These are phyloP conservation scores for Xerocomus amazonicus DNA, from an alignment of 1,284 basidiomycete genomes.

Conservation along the genomic window DNA sequence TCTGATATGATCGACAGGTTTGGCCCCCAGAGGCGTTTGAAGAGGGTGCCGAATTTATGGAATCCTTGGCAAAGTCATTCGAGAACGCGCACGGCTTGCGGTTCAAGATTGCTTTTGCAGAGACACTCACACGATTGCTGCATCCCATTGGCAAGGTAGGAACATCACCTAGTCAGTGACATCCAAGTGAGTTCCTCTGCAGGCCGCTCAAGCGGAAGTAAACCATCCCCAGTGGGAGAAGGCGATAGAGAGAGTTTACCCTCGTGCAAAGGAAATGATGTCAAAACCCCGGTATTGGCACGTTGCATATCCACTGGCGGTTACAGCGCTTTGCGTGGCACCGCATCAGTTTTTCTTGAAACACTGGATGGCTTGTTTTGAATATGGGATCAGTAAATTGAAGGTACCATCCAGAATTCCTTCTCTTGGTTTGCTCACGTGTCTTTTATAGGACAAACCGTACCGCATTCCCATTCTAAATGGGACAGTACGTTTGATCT, in stretches of 20 bases:
- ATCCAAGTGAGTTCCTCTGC: constrained; percentile 7
- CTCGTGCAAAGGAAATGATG: constrained; percentile 84
- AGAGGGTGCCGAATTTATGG: constrained; percentile 90
- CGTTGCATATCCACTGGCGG: constrained; percentile 82
- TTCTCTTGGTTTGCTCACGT: background rate
- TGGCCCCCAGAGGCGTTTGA: constrained; percentile 94
- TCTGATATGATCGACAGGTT: constrained; percentile 47
- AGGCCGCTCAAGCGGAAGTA: constrained; percentile 94
- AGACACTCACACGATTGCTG: constrained; percentile 75
- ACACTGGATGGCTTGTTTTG: constrained; percentile 75
- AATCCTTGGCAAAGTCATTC: constrained; percentile 79
- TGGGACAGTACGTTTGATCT: constrained; percentile 79
- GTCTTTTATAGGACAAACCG: constrained; percentile 63
- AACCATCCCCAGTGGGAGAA: constrained; percentile 95
- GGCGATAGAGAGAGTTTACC: constrained; percentile 83
- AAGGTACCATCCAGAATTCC: constrained; percentile 52
- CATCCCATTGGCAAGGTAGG: constrained; percentile 87
- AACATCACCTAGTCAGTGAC: background rate
- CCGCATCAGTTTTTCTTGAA: constrained; percentile 83
- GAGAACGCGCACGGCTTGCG: constrained; percentile 81
- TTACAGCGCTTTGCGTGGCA: constrained; percentile 84
- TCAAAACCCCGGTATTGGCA: constrained; percentile 90
- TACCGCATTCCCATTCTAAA: constrained; percentile 76
- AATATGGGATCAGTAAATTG: constrained; percentile 68
- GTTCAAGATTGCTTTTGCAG: constrained; percentile 85